Evolutionary conservation across 805 yeast genomes (phyloP).

Genomic region (Teunomyces kruisii): DNA sequence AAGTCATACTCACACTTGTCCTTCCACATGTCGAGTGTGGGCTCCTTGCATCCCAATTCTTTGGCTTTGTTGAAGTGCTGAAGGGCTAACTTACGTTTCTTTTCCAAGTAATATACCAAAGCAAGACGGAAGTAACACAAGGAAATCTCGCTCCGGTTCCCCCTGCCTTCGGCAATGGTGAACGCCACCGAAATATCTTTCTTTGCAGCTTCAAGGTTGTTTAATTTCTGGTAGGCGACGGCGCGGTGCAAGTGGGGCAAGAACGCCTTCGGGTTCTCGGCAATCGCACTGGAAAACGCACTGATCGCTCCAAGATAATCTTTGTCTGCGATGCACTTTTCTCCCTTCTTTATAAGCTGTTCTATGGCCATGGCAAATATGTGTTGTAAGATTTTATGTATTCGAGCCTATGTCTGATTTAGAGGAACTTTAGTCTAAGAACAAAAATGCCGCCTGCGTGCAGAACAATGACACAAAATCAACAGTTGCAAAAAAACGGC

Average conservation of each 20-base stretch:
- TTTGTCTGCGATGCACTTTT: conserved; percentile 24
- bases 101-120: conserved; percentile 43
- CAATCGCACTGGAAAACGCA: conserved; percentile 38
- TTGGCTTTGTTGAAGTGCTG: conserved; percentile 43
- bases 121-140: conserved; percentile 50
- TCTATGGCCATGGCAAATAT: conserved; percentile 36
- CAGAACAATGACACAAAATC: too few species aligned
- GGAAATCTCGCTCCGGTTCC: conserved; percentile 48
- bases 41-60: conserved; percentile 43
- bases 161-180: conserved; percentile 44
- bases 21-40: conserved; percentile 50
- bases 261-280: conserved; percentile 45
- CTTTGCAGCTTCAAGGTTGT: conserved; percentile 49
- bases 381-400: too few species aligned
- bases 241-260: conserved; percentile 50
- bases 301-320: conserved; percentile 47
- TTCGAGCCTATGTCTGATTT: too few species aligned
- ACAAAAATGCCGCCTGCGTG: too few species aligned
- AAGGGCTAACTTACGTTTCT: conserved; percentile 42
- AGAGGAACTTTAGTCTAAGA: too few species aligned
- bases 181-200: conserved; percentile 47
- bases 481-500: not conserved
- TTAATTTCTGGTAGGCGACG: conserved; percentile 47
- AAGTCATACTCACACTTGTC: conserved; percentile 34
- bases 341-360: conserved; percentile 34